Conservation (phyloP, 2,329 filamentous ascomycete genomes). For the Allantophomopsis cytisporea region DNA sequence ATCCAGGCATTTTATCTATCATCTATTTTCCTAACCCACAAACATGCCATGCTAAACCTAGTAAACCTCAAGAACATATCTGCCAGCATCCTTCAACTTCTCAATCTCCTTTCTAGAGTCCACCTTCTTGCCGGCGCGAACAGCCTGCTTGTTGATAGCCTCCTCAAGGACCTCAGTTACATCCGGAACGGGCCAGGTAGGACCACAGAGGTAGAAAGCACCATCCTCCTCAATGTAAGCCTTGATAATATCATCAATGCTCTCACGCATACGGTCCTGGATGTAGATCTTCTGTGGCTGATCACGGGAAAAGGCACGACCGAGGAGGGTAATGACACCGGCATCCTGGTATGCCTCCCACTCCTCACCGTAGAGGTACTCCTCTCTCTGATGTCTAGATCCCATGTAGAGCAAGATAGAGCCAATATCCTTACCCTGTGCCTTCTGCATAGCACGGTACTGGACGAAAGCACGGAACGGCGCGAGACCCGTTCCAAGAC, state of each 20-base stretch:
- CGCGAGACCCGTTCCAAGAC: slow-evolving; percentile 91
- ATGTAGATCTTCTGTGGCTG: slow-evolving; percentile 99
- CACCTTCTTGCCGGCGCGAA: slow-evolving; percentile 61
- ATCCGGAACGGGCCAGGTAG: slow-evolving; percentile 96
- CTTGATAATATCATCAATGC: slow-evolving; percentile 65
- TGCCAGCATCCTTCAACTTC: slow-evolving; percentile 83
- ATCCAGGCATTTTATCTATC: no score
- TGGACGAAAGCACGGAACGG: slow-evolving; percentile 99
- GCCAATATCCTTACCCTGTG: slow-evolving; percentile 91
- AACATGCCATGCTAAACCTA: slow-evolving; percentile 26
- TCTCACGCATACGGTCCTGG: slow-evolving; percentile 93
- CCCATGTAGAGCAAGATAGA: slow-evolving; percentile 92
- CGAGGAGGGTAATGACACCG: slow-evolving; percentile 87
- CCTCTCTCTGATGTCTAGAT: slow-evolving; percentile 91
- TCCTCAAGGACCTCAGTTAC: slow-evolving; percentile 90
- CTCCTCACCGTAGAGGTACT: slow-evolving; percentile 97
- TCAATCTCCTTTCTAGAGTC: slow-evolving; percentile 88
- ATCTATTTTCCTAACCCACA: no score
- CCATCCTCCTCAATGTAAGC: slow-evolving; percentile 82
- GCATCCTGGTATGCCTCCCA: slow-evolving; percentile 98
- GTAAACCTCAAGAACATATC: slow-evolving; percentile 96
- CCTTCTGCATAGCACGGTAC: slow-evolving; percentile 94
- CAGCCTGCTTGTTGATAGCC: slow-evolving; percentile 68
- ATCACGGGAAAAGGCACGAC: slow-evolving; percentile 88
- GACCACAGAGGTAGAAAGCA: slow-evolving; percentile 92